Percentiles rank a stretch among this genome's conserved stretches.
These are phyloP conservation scores for Hypoxylon sp. DNA, from an alignment of 2,329 filamentous ascomycete species.

Conservation along the genomic window DNA sequence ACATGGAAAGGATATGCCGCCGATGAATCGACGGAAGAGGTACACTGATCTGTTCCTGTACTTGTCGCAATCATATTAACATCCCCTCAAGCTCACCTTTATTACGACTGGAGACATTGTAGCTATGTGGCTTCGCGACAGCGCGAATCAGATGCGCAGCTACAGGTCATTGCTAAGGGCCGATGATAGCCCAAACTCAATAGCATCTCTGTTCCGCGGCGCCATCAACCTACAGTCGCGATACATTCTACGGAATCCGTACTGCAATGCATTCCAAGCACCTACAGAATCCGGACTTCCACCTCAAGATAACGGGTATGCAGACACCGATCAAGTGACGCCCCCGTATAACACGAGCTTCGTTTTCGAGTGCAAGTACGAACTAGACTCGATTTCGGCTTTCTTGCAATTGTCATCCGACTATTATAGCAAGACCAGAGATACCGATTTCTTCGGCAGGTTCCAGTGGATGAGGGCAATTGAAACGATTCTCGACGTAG, in stretches of 20 bases:
- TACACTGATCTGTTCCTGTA: constrained; percentile 70
- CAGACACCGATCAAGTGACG: constrained; percentile 72
- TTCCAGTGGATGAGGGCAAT: constrained; percentile 78
- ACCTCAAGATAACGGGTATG: constrained; percentile 70
- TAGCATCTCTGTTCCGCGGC: constrained; percentile 79
- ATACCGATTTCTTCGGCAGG: constrained; percentile 76
- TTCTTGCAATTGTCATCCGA: constrained; percentile 81
- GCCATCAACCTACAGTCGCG: constrained; percentile 83
- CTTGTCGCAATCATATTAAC: constrained; percentile 17
- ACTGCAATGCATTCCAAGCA: constrained; percentile 96
- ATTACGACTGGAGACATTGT: constrained; percentile 91
- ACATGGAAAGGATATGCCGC: constrained; percentile 75
- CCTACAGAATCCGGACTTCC: constrained; percentile 79
- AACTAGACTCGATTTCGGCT: constrained; percentile 83
- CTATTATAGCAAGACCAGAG: constrained; percentile 77
- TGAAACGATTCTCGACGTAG: constrained; percentile 68
- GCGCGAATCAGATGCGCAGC: constrained; percentile 82
- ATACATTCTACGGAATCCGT: constrained; percentile 79
- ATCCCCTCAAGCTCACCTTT: constrained; percentile 73
- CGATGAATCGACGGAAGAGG: constrained; percentile 72
- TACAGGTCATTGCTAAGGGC: constrained; percentile 76
- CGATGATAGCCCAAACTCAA: constrained; percentile 66
- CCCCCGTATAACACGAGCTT: constrained; percentile 76
- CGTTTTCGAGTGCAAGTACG: constrained; percentile 89
- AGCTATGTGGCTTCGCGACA: constrained; percentile 94